Percentiles rank a stretch among this genome's conserved stretches.
phyloP scores from a whole-genome alignment of 176 grass and related monocot genomes.

The Neostapfia colusana region DNA sequence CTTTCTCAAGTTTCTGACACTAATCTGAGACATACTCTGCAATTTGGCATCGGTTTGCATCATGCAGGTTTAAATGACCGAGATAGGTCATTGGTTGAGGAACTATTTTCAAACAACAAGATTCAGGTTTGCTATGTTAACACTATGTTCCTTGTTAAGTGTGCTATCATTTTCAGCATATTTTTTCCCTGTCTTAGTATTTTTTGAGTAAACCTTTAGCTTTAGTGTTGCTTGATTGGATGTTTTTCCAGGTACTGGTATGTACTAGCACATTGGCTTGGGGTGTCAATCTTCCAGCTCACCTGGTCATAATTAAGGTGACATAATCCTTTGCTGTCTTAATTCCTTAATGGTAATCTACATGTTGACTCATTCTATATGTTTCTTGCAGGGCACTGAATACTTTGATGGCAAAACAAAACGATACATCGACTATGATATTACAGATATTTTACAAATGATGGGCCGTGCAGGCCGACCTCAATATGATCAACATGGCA shows the following conservation, averaged over 20 bases:
- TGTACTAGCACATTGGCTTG: conserved; percentile 98
- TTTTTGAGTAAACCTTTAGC: conserved; percentile 26
- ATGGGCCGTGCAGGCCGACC: conserved; percentile 97
- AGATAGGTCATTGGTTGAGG: conserved; percentile 90
- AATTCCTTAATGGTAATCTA: conserved; percentile 16
- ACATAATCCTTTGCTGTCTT: conserved; percentile 34
- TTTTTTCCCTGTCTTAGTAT: conserved; percentile 1
- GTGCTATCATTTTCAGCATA: conserved; percentile 8
- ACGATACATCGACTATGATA: conserved; percentile 94
- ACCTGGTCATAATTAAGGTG: conserved; percentile 97
- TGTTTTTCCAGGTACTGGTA: conserved; percentile 69
- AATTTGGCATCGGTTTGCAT: conserved; percentile 96
- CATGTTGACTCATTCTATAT: conserved; percentile 22
- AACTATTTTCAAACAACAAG: conserved; percentile 98
- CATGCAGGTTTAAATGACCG: conserved; percentile 97
- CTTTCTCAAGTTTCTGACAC: conserved; percentile 90
- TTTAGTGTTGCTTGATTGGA: conserved; percentile 18
- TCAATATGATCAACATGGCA: conserved; percentile 97
- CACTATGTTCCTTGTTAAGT: neutral
- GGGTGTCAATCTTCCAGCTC: conserved; percentile 98
- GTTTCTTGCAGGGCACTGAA: conserved; percentile 76
- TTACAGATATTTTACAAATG: conserved; percentile 99
- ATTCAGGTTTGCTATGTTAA: conserved; percentile 68
- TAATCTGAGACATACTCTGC: conserved; percentile 93
- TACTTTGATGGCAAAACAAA: conserved; percentile 98